Evolutionary conservation across 352 stramenopile species (phyloP).

Genomic region (Sclerospora graminicola): DNA sequence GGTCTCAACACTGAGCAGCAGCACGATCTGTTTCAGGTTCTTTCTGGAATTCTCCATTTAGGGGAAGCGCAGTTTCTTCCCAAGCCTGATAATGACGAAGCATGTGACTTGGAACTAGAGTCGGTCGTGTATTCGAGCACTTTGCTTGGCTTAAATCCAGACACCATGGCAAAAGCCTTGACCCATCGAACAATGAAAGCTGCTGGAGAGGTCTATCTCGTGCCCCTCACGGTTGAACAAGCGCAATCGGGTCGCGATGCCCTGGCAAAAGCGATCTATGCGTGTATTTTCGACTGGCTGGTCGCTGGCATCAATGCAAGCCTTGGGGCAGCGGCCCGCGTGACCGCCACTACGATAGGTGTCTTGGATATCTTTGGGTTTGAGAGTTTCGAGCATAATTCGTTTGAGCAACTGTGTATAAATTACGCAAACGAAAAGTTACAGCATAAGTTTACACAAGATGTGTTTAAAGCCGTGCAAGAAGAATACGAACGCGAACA

Average conservation of each 20-base stretch:
- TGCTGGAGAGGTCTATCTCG: conserved; percentile 52
- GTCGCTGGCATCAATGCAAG: conserved; percentile 85
- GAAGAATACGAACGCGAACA: conserved; percentile 52
- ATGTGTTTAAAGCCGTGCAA: conserved; percentile 56
- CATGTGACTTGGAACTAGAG: conserved; percentile 24
- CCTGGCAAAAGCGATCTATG: conserved; percentile 93
- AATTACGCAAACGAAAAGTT: conserved; percentile 94
- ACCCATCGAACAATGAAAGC: conserved; percentile 62
- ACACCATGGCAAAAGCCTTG: conserved; percentile 45
- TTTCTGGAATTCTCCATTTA: conserved; percentile 75
- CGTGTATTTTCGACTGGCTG: conserved; percentile 93
- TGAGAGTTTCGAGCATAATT: conserved; percentile 83
- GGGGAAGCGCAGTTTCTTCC: conserved; percentile 51
- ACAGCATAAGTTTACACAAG: conserved; percentile 81
- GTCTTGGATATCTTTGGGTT: conserved; percentile 90
- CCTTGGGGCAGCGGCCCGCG: conserved; percentile 16
- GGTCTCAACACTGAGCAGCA: conserved; percentile 45
- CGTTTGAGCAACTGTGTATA: conserved; percentile 93
- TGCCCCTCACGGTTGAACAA: conserved; percentile 52
- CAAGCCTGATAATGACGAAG: conserved; percentile 46
- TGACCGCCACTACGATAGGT: conserved; percentile 42
- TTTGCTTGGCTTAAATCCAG: conserved; percentile 37
- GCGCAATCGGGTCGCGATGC: conserved; percentile 83
- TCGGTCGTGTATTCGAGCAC: conserved; percentile 33
- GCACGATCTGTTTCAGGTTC: conserved; percentile 45